Evolutionary conservation across 495 filamentous ascomycete species (phyloP), one percentile per base, ranked within the genome.

Genomic region (Penicillium longicatenatum): DNA sequence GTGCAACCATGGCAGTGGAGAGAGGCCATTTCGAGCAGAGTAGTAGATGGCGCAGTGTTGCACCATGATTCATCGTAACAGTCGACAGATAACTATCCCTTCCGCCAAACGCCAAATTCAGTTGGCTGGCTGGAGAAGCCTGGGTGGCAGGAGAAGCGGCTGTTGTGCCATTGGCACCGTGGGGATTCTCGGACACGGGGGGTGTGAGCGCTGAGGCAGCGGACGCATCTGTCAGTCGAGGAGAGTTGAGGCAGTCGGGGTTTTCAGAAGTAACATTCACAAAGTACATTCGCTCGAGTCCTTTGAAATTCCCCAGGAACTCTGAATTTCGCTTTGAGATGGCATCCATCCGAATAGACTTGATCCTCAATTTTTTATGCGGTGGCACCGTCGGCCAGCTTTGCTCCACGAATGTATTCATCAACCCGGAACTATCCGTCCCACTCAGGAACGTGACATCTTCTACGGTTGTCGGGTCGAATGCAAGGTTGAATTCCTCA

Each of bases 21-120:
- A 88, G 74, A 14, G 73, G 70, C 84, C 83, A 88, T 39, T 75
- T 75, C 9, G 83, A 77, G n/a, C 75, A 75, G 4, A 88, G 76
- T 4, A 86, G 70, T 8, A 88, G 79, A 50, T 84, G 80, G 30
- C 75, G 76, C 20, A 88, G 64, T 6, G 75, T 79, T n/a, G 68
- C 54, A 42, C 79, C 80, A 52, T 86, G 82, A 56, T 79, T 72
- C 22, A 66, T 59, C 20, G 75, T 70, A 50, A 82, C 72, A 33
- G 70, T 67, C 48, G 77, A 71, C 12, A 83, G 60, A 59, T 76
- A 79, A 30, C 65, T 71, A 31, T 80, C 75, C 12, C 79, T 66
- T n/a, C 82, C 61, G 43, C 60, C 63, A n/a, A 68, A 24, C 5
- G 62, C 62, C 11, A 65, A 17, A 51, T 52, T 66, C 7, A 65